Conservation (phyloP, 225 moss, liverwort and hornwort genomes). For the Takakia lepidozioides region DNA sequence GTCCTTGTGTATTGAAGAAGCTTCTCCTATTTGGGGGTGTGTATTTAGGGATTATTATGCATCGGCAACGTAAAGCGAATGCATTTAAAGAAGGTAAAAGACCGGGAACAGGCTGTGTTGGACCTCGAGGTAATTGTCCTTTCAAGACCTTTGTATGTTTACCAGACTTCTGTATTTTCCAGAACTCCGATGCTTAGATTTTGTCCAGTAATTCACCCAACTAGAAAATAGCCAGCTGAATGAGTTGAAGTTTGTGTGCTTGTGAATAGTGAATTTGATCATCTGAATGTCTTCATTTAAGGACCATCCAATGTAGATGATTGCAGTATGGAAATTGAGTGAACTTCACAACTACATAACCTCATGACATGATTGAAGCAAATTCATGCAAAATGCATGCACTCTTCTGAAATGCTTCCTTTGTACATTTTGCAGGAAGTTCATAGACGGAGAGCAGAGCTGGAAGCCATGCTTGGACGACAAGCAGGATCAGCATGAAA, state of each 20-base stretch:
- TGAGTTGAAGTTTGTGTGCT: not conserved
- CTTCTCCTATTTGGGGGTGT: not conserved
- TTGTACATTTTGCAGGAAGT: constrained; percentile 27
- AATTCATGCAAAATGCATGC: not conserved
- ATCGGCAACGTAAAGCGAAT: constrained; percentile 42
- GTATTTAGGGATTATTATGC: constrained; percentile 41
- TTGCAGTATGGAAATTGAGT: no score
- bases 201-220: not conserved
- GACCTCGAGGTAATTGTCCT: constrained; percentile 40
- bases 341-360: no score
- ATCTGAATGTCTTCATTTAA: no score
- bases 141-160: not conserved
- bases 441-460: constrained; percentile 27
- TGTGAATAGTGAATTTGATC: not conserved
- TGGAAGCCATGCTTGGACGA: constrained; percentile 29
- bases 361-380: not conserved
- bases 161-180: not conserved
- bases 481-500: no score
- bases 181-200: not conserved
- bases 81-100: constrained; percentile 27
- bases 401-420: not conserved
- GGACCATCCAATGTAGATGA: no score
- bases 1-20: no score
- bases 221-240: not conserved
- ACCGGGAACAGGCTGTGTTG: constrained; percentile 50